These are phyloP conservation scores for Funneliformis geosporum DNA, from an alignment of 192 early-diverging fungal species.

Conservation along the genomic window DNA sequence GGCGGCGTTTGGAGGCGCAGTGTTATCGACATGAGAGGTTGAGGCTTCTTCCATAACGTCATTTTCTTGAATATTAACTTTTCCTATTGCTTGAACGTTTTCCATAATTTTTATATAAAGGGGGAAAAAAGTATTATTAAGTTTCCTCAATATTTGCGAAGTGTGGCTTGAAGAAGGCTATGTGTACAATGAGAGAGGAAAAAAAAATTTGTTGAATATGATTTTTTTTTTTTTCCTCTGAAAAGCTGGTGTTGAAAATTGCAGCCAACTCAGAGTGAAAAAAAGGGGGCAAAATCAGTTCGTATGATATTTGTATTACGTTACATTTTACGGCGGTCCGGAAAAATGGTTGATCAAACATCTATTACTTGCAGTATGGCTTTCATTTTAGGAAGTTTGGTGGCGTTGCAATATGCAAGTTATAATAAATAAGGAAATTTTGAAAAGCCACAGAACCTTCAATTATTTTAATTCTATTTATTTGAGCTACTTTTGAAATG, in stretches of 20 bases:
- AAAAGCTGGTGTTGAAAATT: not conserved
- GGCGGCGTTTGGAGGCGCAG: not conserved
- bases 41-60: constrained; percentile 19
- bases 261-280: constrained; percentile 5
- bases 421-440: not conserved
- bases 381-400: not conserved
- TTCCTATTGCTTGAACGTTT: not conserved
- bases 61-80: constrained; percentile 20
- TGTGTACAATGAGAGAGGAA: constrained; percentile 23
- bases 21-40: not conserved
- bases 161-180: constrained; percentile 25
- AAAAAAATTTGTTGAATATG: not conserved
- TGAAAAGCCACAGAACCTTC: not conserved
- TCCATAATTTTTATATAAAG: constrained; percentile 9
- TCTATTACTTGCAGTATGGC: not conserved
- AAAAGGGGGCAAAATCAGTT: constrained; percentile 4
- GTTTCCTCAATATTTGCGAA: not conserved
- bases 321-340: not conserved
- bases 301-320: not conserved
- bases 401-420: not conserved
- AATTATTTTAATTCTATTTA: too few species aligned
- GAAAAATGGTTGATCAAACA: not conserved
- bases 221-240: not conserved
- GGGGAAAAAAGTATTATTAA: not conserved
- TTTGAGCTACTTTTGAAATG: too few species aligned